Evolutionary conservation across 345 rosid species (phyloP).

Genomic region (Lumnitzera racemosa): DNA sequence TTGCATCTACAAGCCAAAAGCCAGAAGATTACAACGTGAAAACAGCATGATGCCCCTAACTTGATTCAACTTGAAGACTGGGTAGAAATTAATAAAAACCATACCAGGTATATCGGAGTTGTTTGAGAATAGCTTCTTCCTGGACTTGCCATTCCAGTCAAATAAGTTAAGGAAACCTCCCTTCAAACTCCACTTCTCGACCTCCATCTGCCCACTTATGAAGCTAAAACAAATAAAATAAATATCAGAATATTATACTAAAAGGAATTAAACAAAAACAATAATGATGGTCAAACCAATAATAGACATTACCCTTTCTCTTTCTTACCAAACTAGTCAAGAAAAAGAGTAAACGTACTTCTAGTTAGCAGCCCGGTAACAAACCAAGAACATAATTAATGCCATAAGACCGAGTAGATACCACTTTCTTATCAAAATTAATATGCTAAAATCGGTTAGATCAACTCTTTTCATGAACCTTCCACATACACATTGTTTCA

Average conservation of each 20-base stretch:
- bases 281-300: too few relatives aligned
- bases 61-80: too few relatives aligned
- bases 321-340: too few relatives aligned
- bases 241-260: neutral
- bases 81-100: slow-evolving; percentile 1
- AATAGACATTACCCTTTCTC: too few relatives aligned
- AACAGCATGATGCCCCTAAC: neutral
- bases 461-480: too few relatives aligned
- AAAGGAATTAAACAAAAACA: neutral
- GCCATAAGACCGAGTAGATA: too few relatives aligned
- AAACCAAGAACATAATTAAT: too few relatives aligned
- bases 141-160: slow-evolving; percentile 85
- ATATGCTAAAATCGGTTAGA: too few relatives aligned
- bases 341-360: too few relatives aligned
- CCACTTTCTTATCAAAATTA: too few relatives aligned
- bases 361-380: too few relatives aligned
- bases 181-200: slow-evolving; percentile 56
- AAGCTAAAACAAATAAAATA: neutral
- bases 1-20: slow-evolving; percentile 25
- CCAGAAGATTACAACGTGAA: neutral
- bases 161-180: slow-evolving; percentile 67
- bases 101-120: slow-evolving; percentile 39
- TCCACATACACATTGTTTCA: too few relatives aligned
- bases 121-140: slow-evolving; percentile 60
- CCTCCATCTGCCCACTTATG: slow-evolving; percentile 46